Conservation (phyloP, 768 basidiomycete genomes). For the Lentinula guzmanii region DNA sequence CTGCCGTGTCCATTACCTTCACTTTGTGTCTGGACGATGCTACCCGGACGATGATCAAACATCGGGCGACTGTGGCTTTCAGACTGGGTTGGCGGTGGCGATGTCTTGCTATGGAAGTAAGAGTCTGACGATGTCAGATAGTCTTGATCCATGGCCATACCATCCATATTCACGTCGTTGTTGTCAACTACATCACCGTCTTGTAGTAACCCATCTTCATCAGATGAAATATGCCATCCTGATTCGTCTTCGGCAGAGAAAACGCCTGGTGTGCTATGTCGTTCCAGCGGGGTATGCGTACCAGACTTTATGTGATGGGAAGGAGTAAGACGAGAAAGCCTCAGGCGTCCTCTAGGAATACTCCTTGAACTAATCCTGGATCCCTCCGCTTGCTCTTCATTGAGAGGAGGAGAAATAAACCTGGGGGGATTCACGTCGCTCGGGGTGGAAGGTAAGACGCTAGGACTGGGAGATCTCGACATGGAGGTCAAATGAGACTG, state of each 20-base stretch:
- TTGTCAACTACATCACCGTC: neutral
- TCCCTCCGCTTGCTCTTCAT: neutral
- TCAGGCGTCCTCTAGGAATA: neutral
- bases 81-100: neutral
- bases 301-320: neutral
- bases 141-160: conserved; percentile 2
- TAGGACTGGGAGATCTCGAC: conserved; percentile 45
- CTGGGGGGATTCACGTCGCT: conserved; percentile 15
- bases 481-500: conserved; percentile 15
- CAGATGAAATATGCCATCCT: neutral
- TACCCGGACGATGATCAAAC: neutral
- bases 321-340: neutral
- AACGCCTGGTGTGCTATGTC: neutral
- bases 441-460: conserved; percentile 41
- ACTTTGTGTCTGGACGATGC: neutral
- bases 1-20: neutral
- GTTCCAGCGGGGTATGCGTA: neutral
- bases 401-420: neutral
- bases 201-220: neutral
- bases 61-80: neutral
- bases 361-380: neutral
- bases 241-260: neutral
- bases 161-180: neutral
- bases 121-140: neutral
- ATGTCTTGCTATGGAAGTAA: neutral